phyloP scores from a whole-genome alignment of 176 grass and related monocot genomes.

The Oryza glumipatula region DNA sequence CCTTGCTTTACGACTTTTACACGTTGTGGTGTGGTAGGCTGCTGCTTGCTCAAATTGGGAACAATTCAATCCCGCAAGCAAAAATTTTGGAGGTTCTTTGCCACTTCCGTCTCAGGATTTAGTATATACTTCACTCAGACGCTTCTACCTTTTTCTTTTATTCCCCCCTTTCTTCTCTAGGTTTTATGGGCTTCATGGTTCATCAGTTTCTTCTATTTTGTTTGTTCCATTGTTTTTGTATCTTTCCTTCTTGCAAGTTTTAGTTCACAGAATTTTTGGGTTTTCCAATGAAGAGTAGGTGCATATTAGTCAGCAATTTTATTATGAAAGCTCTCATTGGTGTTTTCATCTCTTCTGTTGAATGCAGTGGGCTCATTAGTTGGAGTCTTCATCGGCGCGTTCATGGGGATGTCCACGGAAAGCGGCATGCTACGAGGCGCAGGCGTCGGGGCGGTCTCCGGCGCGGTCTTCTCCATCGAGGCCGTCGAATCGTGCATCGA shows the following conservation, averaged over 20 bases:
- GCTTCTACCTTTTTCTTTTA: not conserved
- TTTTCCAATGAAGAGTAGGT: not conserved
- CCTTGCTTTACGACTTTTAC: not conserved
- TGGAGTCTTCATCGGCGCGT: slow-evolving; percentile 74
- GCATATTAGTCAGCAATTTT: not conserved
- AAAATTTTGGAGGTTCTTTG: slow-evolving; percentile 11
- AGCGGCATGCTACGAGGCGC: slow-evolving; percentile 78
- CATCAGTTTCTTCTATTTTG: not conserved
- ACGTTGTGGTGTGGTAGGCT: not conserved
- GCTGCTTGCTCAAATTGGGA: slow-evolving; percentile 27
- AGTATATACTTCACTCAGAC: not conserved
- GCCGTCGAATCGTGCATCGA: slow-evolving; percentile 87
- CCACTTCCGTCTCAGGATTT: slow-evolving; percentile 7
- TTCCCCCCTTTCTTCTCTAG: not conserved
- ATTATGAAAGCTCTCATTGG: not conserved
- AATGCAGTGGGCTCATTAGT: slow-evolving; percentile 76
- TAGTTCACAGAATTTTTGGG: not conserved
- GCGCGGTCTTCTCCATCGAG: slow-evolving; percentile 88
- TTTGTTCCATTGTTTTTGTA: not conserved
- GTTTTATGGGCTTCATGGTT: not conserved
- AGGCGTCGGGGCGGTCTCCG: slow-evolving; percentile 80
- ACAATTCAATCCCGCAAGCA: not conserved
- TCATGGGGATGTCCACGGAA: slow-evolving; percentile 82
- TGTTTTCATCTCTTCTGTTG: not conserved
- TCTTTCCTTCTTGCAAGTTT: not conserved